A percentile compares a stretch with the other conserved stretches of the same genome.
Conservation (phyloP, 306 rosid genomes). For the Prunus mira region DNA sequence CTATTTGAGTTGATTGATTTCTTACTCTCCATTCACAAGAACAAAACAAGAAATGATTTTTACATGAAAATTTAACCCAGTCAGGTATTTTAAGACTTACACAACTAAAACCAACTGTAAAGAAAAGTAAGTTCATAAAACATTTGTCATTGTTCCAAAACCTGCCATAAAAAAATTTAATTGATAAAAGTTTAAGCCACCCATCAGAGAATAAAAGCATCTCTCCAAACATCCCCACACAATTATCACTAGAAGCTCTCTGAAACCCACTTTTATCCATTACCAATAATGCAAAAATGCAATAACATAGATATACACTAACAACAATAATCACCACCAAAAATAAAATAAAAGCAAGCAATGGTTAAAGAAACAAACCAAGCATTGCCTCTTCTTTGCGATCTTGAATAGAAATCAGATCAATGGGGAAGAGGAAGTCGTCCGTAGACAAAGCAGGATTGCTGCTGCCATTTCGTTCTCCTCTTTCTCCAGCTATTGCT, state of each 20-base stretch:
- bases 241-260: too few relatives aligned
- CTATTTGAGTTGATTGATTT: background rate
- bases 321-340: background rate
- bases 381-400: constrained; percentile 78
- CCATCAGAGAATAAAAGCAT: too few relatives aligned
- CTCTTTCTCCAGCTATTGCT: constrained; percentile 57
- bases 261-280: background rate
- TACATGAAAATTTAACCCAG: background rate
- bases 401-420: constrained; percentile 61
- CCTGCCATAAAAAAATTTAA: too few relatives aligned
- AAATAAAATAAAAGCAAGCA: background rate
- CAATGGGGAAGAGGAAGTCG: constrained; percentile 54
- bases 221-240: too few relatives aligned
- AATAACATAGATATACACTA: background rate
- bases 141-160: too few relatives aligned
- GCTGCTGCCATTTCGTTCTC: constrained; percentile 29
- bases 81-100: background rate
- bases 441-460: constrained; percentile 54
- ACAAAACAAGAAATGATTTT: background rate
- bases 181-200: too few relatives aligned
- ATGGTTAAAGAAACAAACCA: constrained; percentile 38
- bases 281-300: background rate
- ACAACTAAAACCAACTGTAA: too few relatives aligned
- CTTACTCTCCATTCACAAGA: background rate
- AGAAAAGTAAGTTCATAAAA: too few relatives aligned